Base-by-base conservation (phyloP, 495 filamentous ascomycete genomes). In the Venustampulla echinocandica region DNA sequence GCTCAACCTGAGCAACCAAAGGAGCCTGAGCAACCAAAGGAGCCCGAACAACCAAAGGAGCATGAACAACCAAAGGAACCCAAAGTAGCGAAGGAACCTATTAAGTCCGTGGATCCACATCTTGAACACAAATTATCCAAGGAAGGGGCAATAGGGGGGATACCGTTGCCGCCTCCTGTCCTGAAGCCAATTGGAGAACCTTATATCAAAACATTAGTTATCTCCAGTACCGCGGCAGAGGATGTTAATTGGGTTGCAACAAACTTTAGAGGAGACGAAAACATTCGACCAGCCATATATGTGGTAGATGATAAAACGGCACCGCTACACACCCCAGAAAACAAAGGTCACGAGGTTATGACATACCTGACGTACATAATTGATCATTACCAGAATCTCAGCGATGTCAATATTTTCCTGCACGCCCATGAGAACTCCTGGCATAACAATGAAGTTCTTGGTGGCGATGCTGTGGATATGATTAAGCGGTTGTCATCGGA, bases 301-400 rank as follows among this genome's bases (percentile, higher is more conserved):
- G 61, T 69, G 4, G 71, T 69, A 9, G 69, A 81, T 54, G 64
- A 70, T 39, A 48, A 57, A 4, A 19, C 46, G 1, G 62, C 64
- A 2, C 25, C 39, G 2, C 58, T 73, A 15, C 70, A 64, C 0
- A 67, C 77, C 4, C 70, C 73, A 3, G 49, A 44, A 20, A 81
- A 80, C 57, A 79, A 79, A 55, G 77, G 80, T 3, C 70, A 71
- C 49, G 80, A 84, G 59, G 77, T 72, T 10, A 80, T 81, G 75
- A 70, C 75, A 4, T 80, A 77, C 56, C 57, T 82, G 0, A 79
- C 73, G 47, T 79, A 82, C 54, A 74, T 85, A 18, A 81, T 85
- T 56, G 73, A 80, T 54, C 13, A 75, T 43, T 85, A 85, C 63
- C 65, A 81, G 47, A 61, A 64, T 27, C 73, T 84, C 4, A 73